A percentile compares a stretch with the other conserved stretches of the same genome.
Conservation (phyloP, 2,329 filamentous ascomycete genomes). For the Hypomyces perniciosus region DNA sequence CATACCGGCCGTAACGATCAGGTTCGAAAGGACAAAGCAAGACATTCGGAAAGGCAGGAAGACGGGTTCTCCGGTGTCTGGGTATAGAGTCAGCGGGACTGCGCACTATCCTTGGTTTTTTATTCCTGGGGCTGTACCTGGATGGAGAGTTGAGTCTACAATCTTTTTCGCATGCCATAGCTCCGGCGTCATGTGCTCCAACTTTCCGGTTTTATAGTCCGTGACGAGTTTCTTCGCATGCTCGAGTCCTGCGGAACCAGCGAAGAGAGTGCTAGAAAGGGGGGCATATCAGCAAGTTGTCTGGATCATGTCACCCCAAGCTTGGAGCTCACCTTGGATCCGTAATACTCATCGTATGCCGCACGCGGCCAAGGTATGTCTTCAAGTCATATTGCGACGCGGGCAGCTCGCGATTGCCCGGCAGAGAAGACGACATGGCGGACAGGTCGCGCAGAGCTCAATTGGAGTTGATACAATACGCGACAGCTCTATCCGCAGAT, state of each 20-base stretch:
- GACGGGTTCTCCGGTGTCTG: slow-evolving; percentile 88
- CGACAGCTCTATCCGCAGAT: neutral
- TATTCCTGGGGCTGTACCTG: slow-evolving; percentile 52
- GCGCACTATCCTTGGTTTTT: neutral
- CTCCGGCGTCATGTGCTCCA: slow-evolving; percentile 76
- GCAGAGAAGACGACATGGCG: slow-evolving; percentile 59
- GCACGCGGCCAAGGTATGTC: slow-evolving; percentile 93
- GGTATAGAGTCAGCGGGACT: slow-evolving; percentile 3
- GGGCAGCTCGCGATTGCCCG: slow-evolving; percentile 72
- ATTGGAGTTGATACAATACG: slow-evolving; percentile 1
- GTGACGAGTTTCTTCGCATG: slow-evolving; percentile 76
- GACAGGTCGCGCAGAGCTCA: neutral
- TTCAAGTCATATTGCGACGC: slow-evolving; percentile 85
- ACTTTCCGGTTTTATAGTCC: slow-evolving; percentile 79
- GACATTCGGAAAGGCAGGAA: slow-evolving; percentile 98
- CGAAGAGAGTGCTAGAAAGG: slow-evolving; percentile 69
- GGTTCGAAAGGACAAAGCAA: slow-evolving; percentile 84
- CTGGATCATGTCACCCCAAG: too few species aligned
- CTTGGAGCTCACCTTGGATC: slow-evolving; percentile 82
- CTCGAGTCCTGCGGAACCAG: slow-evolving; percentile 71
- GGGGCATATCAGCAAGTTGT: neutral
- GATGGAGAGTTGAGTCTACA: slow-evolving; percentile 92
- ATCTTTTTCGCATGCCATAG: slow-evolving; percentile 96
- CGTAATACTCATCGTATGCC: slow-evolving; percentile 80
- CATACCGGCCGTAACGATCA: slow-evolving; percentile 95